phyloP scores from a whole-genome alignment of 2,329 filamentous ascomycete species.

The Phaeosphaeria sp. region DNA sequence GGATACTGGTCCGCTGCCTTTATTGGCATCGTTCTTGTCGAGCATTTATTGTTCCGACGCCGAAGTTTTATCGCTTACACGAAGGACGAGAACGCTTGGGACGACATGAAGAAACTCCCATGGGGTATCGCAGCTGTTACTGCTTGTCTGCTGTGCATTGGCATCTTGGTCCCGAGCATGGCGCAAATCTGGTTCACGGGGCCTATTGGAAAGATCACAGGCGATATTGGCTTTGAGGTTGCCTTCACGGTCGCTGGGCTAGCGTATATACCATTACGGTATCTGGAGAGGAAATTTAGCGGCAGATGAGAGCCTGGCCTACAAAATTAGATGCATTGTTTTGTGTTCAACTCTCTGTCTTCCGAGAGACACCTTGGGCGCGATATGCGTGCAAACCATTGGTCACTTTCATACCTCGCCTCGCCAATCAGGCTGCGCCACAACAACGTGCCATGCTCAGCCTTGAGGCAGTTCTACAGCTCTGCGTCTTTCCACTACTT shows the following conservation, averaged over 20 bases:
- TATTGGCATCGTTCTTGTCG: conserved; percentile 40
- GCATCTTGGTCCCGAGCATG: conserved; percentile 66
- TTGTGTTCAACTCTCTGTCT: no score
- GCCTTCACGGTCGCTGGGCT: conserved; percentile 60
- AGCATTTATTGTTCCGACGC: conserved; percentile 50
- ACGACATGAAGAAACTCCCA: conserved; percentile 49
- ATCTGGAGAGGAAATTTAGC: conserved; percentile 44
- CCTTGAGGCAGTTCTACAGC: no score
- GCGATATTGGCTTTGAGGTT: conserved; percentile 72
- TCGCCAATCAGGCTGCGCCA: no score
- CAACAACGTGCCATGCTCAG: no score
- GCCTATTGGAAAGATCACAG: conserved; percentile 65
- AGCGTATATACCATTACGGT: conserved; percentile 54
- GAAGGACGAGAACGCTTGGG: conserved; percentile 50
- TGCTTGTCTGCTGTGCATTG: conserved; percentile 49
- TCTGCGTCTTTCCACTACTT: no score
- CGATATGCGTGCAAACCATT: no score
- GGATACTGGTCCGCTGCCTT: conserved; percentile 47
- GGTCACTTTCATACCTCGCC: no score
- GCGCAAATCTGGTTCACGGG: conserved; percentile 67
- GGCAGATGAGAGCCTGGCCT: conserved; percentile 19
- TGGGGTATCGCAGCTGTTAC: conserved; percentile 51
- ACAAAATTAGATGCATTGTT: no score
- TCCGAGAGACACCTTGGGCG: no score
- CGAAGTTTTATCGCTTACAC: conserved; percentile 40